phyloP scores from a whole-genome alignment of 306 rosid genomes.

The Adenanthera pavonina region DNA sequence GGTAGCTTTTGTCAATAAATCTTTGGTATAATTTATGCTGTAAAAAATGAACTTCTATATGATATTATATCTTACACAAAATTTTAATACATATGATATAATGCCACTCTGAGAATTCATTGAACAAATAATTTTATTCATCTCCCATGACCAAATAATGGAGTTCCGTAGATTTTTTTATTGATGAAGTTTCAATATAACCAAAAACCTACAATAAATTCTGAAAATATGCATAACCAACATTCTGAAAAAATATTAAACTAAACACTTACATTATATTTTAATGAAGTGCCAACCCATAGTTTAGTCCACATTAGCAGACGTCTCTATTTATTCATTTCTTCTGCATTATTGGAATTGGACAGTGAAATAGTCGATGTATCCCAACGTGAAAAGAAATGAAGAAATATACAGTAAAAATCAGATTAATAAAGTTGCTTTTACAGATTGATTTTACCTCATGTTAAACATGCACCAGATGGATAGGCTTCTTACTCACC shows the following conservation, averaged over 20 bases:
- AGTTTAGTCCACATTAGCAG: background rate
- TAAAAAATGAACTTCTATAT: background rate
- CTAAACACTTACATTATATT: background rate
- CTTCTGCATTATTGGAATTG: background rate
- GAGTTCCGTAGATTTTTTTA: background rate
- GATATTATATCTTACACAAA: background rate
- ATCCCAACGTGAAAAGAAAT: background rate
- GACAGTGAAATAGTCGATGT: background rate
- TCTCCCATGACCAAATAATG: background rate
- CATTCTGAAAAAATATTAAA: background rate
- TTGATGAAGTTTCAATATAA: background rate
- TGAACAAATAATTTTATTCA: too few species aligned
- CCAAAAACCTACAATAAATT: background rate
- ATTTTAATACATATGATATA: background rate
- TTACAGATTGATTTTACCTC: background rate
- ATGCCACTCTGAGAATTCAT: too few species aligned
- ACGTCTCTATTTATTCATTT: background rate
- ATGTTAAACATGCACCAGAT: background rate
- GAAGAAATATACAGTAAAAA: background rate
- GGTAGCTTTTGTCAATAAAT: background rate
- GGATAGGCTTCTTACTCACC: background rate
- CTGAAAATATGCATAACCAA: background rate
- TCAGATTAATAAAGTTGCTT: background rate
- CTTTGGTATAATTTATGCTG: background rate
- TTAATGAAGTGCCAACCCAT: background rate